phyloP scores from a whole-genome alignment of 2,329 filamentous ascomycete genomes.

The Tolypocladium paradoxum region DNA sequence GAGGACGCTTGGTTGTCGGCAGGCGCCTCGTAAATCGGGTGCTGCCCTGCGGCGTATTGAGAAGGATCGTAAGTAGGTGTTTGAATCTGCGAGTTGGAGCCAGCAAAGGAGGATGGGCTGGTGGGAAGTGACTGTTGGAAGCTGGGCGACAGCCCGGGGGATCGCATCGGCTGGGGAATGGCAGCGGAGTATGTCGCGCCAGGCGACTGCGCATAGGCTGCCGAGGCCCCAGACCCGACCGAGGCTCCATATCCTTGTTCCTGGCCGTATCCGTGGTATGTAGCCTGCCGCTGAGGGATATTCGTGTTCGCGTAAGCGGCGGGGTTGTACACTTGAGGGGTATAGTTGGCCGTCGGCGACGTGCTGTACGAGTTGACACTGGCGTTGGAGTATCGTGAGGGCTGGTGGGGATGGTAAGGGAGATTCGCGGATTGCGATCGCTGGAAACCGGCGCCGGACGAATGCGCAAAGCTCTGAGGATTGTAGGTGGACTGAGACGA shows the following conservation, averaged over 20 bases:
- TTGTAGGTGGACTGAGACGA: constrained; percentile 52
- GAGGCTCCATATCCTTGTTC: constrained; percentile 30
- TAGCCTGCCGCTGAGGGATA: constrained; percentile 38
- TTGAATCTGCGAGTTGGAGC: constrained; percentile 14
- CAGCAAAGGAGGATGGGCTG: constrained; percentile 20
- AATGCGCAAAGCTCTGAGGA: constrained; percentile 49
- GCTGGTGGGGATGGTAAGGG: constrained; percentile 36
- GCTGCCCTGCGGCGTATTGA: constrained; percentile 16
- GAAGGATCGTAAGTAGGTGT: constrained; percentile 26
- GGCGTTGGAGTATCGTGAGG: constrained; percentile 26
- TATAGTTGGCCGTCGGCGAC: constrained; percentile 32
- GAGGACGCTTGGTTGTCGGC: neutral
- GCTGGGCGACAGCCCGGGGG: constrained; percentile 18
- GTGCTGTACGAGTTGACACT: constrained; percentile 19
- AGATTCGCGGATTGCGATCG: constrained; percentile 42
- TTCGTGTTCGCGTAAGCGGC: constrained; percentile 43
- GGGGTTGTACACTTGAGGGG: constrained; percentile 46
- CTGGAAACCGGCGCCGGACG: constrained; percentile 13
- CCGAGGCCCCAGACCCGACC: constrained; percentile 21
- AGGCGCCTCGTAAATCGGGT: constrained; percentile 14
- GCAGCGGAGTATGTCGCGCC: constrained; percentile 20
- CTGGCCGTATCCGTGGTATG: constrained; percentile 38
- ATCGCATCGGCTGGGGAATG: constrained; percentile 10
- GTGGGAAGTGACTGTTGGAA: constrained; percentile 30
- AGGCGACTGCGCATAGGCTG: constrained; percentile 26